A percentile compares a stretch with the other conserved stretches of the same genome.
These are phyloP conservation scores for Hamigera avellanea DNA, from an alignment of 495 filamentous ascomycete species.

Conservation along the genomic window DNA sequence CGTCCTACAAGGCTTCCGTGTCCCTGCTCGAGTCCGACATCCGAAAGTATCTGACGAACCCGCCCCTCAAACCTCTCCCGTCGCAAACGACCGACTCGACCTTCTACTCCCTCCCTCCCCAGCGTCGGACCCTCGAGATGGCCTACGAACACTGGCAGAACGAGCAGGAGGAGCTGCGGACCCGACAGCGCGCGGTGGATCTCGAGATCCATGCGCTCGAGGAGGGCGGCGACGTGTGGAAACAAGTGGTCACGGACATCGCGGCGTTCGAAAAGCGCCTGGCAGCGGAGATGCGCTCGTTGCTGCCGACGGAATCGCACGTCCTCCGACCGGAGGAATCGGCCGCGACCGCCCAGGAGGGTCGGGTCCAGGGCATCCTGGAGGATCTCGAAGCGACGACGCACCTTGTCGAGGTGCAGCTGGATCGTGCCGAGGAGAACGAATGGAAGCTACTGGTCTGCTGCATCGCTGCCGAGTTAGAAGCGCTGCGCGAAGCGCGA, in stretches of 20 bases:
- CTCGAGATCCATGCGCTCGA: slow-evolving; percentile 67
- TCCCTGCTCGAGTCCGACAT: slow-evolving; percentile 44
- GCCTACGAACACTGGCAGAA: slow-evolving; percentile 63
- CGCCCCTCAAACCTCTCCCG: slow-evolving; percentile 34
- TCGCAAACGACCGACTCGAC: slow-evolving; percentile 12
- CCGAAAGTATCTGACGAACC: slow-evolving; percentile 24
- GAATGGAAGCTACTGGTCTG: slow-evolving; percentile 84
- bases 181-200: slow-evolving; percentile 48
- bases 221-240: slow-evolving; percentile 74
- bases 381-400: slow-evolving; percentile 32
- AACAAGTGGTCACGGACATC: slow-evolving; percentile 51
- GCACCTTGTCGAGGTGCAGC: slow-evolving; percentile 21
- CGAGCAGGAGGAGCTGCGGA: slow-evolving; percentile 46
- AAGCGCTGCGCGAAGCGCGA: slow-evolving; percentile 65
- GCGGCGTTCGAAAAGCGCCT: slow-evolving; percentile 57
- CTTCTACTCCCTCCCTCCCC: slow-evolving; percentile 46
- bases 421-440: slow-evolving; percentile 34
- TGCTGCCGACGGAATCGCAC: slow-evolving; percentile 15
- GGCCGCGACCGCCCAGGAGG: slow-evolving; percentile 8
- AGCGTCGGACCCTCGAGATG: slow-evolving; percentile 65
- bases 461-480: slow-evolving; percentile 78
- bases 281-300: slow-evolving; percentile 40
- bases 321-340: slow-evolving; percentile 5
- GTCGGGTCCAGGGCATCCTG: slow-evolving; percentile 25
- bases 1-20: slow-evolving; percentile 44